These are phyloP conservation scores for Medicago arabica DNA, from an alignment of 306 rosid species.

Conservation along the genomic window DNA sequence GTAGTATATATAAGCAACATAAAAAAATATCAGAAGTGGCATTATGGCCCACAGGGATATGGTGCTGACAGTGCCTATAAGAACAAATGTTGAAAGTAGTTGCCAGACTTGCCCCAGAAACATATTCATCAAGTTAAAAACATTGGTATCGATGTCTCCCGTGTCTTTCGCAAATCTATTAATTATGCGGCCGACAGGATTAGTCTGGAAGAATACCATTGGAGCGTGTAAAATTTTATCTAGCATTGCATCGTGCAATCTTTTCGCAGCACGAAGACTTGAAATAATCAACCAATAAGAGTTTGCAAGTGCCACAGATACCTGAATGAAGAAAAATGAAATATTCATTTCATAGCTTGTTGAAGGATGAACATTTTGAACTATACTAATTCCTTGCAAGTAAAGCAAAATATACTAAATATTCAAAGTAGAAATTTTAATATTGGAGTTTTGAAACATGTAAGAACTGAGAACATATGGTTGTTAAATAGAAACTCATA, in stretches of 20 bases:
- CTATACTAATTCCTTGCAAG: conserved; percentile 25
- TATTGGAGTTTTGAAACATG: conserved; percentile 1
- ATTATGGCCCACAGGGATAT: conserved; percentile 89
- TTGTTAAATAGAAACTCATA: conserved; percentile 20
- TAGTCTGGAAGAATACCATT: conserved; percentile 89
- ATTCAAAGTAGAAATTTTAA: background rate
- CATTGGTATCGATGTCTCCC: conserved; percentile 75
- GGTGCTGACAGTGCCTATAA: conserved; percentile 83
- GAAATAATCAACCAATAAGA: conserved; percentile 79
- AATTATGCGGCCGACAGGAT: conserved; percentile 86
- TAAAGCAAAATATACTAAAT: background rate
- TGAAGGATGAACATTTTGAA: conserved; percentile 21
- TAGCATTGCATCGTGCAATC: conserved; percentile 70
- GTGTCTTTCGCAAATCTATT: conserved; percentile 87
- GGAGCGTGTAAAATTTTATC: conserved; percentile 70
- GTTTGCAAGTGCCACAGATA: conserved; percentile 69
- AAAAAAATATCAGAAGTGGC: conserved; percentile 82
- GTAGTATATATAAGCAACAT: conserved; percentile 76
- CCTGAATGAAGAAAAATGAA: conserved; percentile 58
- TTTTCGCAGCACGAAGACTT: conserved; percentile 74
- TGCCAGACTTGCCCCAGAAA: conserved; percentile 83
- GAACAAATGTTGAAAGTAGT: conserved; percentile 80
- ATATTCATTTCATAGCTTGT: conserved; percentile 32
- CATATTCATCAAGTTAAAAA: conserved; percentile 53
- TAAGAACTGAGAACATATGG: conserved; percentile 32